Percentiles rank a stretch among this genome's conserved stretches.
These are phyloP conservation scores for Mucor lusitanicus DNA, from an alignment of 371 early-diverging fungal species.

Conservation along the genomic window DNA sequence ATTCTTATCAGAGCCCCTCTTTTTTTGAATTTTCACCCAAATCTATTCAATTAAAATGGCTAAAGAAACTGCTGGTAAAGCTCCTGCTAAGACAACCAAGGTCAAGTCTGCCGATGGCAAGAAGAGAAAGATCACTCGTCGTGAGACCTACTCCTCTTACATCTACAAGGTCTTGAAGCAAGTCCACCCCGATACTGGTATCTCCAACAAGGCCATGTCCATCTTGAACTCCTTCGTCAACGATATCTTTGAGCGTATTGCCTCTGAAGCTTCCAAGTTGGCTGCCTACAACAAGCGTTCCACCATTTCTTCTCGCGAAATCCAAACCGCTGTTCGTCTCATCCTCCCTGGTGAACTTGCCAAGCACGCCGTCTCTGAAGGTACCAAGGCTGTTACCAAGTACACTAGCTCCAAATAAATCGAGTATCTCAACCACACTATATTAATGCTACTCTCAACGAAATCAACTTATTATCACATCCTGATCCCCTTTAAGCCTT, in stretches of 20 bases:
- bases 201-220: conserved; percentile 98
- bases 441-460: conserved; percentile 1
- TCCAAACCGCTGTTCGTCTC: conserved; percentile 93
- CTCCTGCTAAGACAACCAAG: conserved; percentile 41
- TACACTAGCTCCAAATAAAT: conserved; percentile 82
- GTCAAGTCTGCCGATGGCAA: conserved; percentile 31
- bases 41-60: conserved; percentile 13
- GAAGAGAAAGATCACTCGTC: conserved; percentile 67
- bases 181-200: conserved; percentile 97
- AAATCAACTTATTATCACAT: not conserved
- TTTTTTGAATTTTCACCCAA: conserved; percentile 16
- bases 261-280: conserved; percentile 89
- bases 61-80: conserved; percentile 29
- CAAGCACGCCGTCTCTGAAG: conserved; percentile 98
- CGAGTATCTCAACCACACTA: not conserved
- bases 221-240: conserved; percentile 98
- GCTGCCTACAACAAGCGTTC: conserved; percentile 93
- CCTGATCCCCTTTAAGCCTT: not conserved
- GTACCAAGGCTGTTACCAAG: conserved; percentile 97
- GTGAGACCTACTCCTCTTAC: conserved; percentile 94
- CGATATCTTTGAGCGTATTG: conserved; percentile 96
- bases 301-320: conserved; percentile 95
- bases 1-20: not conserved
- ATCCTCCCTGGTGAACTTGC: conserved; percentile 95
- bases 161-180: conserved; percentile 98